phyloP scores from a whole-genome alignment of 345 rosid species.

The Eutrema yunnanense region DNA sequence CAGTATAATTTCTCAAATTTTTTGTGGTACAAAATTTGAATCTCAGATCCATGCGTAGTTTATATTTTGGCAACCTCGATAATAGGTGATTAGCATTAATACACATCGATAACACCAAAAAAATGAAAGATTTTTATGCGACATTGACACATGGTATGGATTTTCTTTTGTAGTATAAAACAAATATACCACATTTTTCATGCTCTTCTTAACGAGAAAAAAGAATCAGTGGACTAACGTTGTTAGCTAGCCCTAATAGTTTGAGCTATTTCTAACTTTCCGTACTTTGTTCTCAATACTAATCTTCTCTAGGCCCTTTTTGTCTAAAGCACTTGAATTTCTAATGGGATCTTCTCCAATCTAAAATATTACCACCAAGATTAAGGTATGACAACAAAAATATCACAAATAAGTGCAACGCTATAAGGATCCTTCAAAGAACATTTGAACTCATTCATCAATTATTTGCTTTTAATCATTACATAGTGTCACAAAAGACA shows the following conservation, averaged over 20 bases:
- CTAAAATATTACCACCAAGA: background rate
- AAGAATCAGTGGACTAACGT: background rate
- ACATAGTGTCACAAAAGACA: slow-evolving; percentile 29
- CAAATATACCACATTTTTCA: background rate
- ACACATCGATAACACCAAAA: background rate
- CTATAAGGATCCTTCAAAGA: background rate
- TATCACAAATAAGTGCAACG: background rate
- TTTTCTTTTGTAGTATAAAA: background rate
- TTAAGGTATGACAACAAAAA: background rate
- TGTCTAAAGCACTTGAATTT: background rate
- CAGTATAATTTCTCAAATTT: background rate
- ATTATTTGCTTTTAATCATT: slow-evolving; percentile 28
- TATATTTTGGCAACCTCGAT: background rate
- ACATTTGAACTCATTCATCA: slow-evolving; percentile 18
- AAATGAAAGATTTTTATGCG: background rate
- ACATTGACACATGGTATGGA: background rate
- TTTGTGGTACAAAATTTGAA: background rate
- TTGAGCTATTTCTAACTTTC: no score
- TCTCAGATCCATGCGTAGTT: background rate
- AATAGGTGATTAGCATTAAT: background rate
- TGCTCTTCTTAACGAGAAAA: background rate
- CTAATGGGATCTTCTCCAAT: background rate
- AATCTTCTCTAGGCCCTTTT: background rate
- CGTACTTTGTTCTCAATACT: background rate
- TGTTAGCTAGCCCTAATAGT: background rate